Evolutionary conservation across 768 basidiomycete genomes (phyloP).

Genomic region (Phaeolepiota aurea): DNA sequence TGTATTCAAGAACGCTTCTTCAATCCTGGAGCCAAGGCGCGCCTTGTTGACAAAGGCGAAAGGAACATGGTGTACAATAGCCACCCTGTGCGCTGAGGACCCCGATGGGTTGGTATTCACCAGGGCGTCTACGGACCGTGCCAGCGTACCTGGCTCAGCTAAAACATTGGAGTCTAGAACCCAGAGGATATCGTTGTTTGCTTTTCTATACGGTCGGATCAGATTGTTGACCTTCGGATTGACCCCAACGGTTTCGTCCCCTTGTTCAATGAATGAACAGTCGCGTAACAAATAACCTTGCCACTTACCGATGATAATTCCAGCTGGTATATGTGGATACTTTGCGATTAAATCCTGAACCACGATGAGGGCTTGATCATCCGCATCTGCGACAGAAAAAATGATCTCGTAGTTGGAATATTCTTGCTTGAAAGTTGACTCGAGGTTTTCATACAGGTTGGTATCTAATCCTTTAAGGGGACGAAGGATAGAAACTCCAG

Average conservation of each 20-base stretch:
- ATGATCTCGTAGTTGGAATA: constrained; percentile 90
- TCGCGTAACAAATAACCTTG: background rate
- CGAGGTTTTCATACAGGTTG: constrained; percentile 93
- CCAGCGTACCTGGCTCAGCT: constrained; percentile 69
- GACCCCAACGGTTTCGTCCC: constrained; percentile 77
- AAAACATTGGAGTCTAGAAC: constrained; percentile 94
- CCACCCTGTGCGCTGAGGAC: constrained; percentile 41
- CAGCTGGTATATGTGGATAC: constrained; percentile 69
- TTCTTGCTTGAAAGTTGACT: constrained; percentile 86
- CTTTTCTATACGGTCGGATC: constrained; percentile 71
- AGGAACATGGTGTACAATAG: constrained; percentile 92
- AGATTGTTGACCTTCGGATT: constrained; percentile 99
- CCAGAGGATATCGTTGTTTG: constrained; percentile 88
- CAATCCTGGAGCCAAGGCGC: constrained; percentile 72
- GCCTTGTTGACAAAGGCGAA: constrained; percentile 70
- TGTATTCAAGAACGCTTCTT: constrained; percentile 93
- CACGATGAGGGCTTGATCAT: constrained; percentile 82
- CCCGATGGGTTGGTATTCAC: constrained; percentile 29
- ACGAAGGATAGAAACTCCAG: constrained; percentile 90
- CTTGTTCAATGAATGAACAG: constrained; percentile 25
- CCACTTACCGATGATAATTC: constrained; percentile 65
- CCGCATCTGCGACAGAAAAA: constrained; percentile 81
- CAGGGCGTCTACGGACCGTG: constrained; percentile 78
- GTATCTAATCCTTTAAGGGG: constrained; percentile 93
- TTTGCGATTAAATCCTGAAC: constrained; percentile 70